Evolutionary conservation across 192 early-diverging fungal species (phyloP), one percentile per base, ranked within the genome.

Genomic region (Coemansia sp.): DNA sequence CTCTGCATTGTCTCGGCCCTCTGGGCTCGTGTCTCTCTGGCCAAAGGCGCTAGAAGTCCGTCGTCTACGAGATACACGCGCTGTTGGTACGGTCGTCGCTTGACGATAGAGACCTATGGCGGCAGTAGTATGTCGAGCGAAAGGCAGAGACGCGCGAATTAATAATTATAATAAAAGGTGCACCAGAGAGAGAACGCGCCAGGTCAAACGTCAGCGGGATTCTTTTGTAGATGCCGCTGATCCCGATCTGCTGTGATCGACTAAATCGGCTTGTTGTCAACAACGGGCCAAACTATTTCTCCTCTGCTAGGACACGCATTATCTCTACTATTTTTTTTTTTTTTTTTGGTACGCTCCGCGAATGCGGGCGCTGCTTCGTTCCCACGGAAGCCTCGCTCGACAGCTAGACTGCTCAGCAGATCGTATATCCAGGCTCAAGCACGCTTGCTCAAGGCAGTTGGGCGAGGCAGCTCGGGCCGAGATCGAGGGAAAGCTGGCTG

Each of bases 401-500:
- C 56, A 14, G 36, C 2, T 29, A 20, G 19, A 5, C 19, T 4
- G 36, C 7, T 35, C 20, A 37, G 56, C 35, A 10, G 35, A 32
- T 10, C 35, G 36, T 58, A 7, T 12, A 22, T 38, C 31, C 27
- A 58, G 36, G 7, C 27, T 43, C 11, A 27, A 42, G 8, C 31
- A 35, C 3, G 25, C 6, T 25, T 35, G 31, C 42, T 15, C 42
- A 4, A 24, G 45, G 15, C 40, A 35, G 38, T 19, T 20, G 36
- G 58, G 40, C 6, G 6, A 27, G 0, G 25, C 14, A 25, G 60
- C 57, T n/a, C 64, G 37, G 7, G 49, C 62, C 7, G 71, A 65
- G 24, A 68, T 82, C 35, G 11, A 46, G 3, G 17, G 19, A 12
- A 56, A 64, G 36, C 49, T 82, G 27, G 42, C 61, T 4, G 35